Conservation (phyloP, 495 filamentous ascomycete species). For the Melanomma pulvis-pyrius region DNA sequence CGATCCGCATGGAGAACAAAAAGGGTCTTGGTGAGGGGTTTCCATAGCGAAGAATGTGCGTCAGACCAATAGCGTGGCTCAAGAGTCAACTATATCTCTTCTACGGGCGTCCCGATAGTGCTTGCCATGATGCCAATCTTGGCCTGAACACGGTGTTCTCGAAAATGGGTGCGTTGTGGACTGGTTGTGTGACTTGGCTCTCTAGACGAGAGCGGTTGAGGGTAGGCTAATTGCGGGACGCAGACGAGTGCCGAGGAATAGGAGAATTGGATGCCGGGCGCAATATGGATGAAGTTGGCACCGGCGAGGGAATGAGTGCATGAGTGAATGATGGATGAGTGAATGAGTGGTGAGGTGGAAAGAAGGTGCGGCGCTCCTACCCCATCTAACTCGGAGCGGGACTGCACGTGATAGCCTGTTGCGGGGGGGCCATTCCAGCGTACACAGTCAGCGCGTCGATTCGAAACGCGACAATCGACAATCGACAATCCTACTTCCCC, state of each 20-base stretch:
- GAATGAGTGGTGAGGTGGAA: not conserved
- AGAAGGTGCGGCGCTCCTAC: not conserved
- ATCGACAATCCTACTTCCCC: not conserved
- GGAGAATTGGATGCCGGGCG: not conserved
- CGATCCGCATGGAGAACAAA: not conserved
- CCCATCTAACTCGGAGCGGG: too few species aligned
- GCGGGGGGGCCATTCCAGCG: too few species aligned
- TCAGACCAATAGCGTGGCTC: not conserved
- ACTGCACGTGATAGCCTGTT: too few species aligned
- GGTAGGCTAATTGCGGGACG: not conserved
- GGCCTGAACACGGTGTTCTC: not conserved
- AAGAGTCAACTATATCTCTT: not conserved
- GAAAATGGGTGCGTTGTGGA: not conserved
- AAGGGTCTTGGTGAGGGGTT: not conserved
- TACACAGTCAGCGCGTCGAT: too few species aligned
- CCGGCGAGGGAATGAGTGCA: not conserved
- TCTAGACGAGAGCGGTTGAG: not conserved
- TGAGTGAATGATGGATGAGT: too few species aligned
- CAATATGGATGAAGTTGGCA: conserved; percentile 25
- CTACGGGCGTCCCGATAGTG: too few species aligned
- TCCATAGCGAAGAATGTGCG: not conserved
- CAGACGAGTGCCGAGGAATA: not conserved
- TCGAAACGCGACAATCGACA: too few species aligned
- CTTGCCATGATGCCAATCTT: not conserved
- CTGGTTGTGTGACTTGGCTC: not conserved